Base-by-base conservation (phyloP, 306 rosid genomes). In the Lathyrus aphaca region DNA sequence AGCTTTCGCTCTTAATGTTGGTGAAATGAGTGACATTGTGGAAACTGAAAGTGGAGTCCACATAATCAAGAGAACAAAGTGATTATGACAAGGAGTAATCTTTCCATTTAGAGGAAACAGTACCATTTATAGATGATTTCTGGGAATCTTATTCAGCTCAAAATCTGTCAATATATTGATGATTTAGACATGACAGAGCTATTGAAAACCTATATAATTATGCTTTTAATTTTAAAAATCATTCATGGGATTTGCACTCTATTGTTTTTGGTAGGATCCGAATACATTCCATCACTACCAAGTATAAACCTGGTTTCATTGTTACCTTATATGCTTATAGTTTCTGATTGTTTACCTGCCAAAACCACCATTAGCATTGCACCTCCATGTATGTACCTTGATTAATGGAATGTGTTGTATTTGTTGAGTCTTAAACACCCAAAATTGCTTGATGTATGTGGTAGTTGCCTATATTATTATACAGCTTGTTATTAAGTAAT, bases 21-120 rank as follows among this genome's bases (percentile, higher is more conserved):
- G 98, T 40, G 97, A 90, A 74, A 51, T 90, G 35, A 93, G 98
- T 44, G 96, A 86, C 56, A 88, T 90, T 75, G 91, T 93, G 81
- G 97, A 93, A 44, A 93, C 97, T 12, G 98, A 93, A 16, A 94
- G 99, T 29, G 97, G 99, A 50, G 96, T 82, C 76, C 99, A 94
- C 91, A 84, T 91, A 65, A 91, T 94, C 67, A 56, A 73, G 91
- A 86, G 99, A 79, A 94, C 95, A 57, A 86, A 74, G 45, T 91
- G 85, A 91, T 59, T 13, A 12, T 38, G 32, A 49, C 40, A 42
- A 45, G 65, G 56, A 18, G 66, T 38, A 7, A 66, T 68, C 69
- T 71, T 79, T 79, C 80, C 66, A 45, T 35, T 57, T 18, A 14
- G 51, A 73, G 60, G 64, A 76, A 66, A 55, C 60, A 55, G 14